Conservation (phyloP, 345 rosid genomes). For the Populus tremula region DNA sequence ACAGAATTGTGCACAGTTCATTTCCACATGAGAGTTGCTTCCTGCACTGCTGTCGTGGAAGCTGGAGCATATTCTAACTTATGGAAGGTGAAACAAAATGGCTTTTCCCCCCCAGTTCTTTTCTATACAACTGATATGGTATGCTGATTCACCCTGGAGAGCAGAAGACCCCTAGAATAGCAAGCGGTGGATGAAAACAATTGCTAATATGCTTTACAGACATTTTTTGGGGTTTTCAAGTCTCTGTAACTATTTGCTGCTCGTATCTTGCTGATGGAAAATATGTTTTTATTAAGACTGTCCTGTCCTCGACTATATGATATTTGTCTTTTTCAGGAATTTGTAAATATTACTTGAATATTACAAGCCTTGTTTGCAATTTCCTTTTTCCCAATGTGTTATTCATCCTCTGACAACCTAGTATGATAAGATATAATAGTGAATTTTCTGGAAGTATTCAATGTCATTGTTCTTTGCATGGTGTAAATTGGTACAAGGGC, state of each 20-base stretch:
- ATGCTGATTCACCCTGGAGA: constrained; percentile 9
- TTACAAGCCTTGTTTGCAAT: neutral
- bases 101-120: constrained; percentile 20
- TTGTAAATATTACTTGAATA: constrained; percentile 6
- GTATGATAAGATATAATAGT: neutral
- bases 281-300: neutral
- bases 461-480: neutral
- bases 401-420: too few relatives aligned
- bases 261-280: neutral
- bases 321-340: constrained; percentile 1
- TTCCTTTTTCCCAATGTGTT: neutral
- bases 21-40: constrained; percentile 16
- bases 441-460: neutral
- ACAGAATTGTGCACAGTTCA: constrained; percentile 25
- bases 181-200: constrained; percentile 19
- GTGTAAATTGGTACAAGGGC: neutral
- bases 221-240: neutral
- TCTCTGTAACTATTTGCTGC: constrained; percentile 1
- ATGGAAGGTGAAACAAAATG: constrained; percentile 14
- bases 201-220: constrained; percentile 16
- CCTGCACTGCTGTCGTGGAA: constrained; percentile 10
- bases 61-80: constrained; percentile 26
- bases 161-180: constrained; percentile 18
- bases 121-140: constrained; percentile 13
- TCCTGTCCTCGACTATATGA: neutral